A percentile compares a stretch with the other conserved stretches of the same genome.
Evolutionary conservation across 129 eudicot species (phyloP).

Genomic region (Apium graveolens): DNA sequence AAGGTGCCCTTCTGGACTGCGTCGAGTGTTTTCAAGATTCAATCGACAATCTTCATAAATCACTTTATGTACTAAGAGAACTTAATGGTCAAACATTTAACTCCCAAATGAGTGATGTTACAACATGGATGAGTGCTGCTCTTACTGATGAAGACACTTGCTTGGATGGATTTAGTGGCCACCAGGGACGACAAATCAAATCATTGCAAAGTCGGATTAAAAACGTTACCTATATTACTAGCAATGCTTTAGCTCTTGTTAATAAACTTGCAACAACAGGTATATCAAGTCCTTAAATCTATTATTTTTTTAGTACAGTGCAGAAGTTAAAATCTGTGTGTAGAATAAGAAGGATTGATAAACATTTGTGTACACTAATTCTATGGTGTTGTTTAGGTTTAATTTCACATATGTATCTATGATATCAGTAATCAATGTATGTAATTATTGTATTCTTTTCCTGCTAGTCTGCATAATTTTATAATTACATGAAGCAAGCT

Average conservation of each 20-base stretch:
- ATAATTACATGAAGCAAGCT: too few relatives aligned
- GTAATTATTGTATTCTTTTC: background rate
- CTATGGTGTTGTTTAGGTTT: background rate
- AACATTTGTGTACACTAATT: background rate
- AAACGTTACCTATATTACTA: slow-evolving; percentile 49
- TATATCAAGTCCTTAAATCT: slow-evolving; percentile 8
- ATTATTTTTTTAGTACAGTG: background rate
- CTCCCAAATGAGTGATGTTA: slow-evolving; percentile 54
- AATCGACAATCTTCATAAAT: slow-evolving; percentile 52
- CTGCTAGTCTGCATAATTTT: background rate
- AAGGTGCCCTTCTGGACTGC: slow-evolving; percentile 54
- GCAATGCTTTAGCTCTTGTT: slow-evolving; percentile 87
- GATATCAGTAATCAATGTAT: background rate
- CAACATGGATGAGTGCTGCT: slow-evolving; percentile 87
- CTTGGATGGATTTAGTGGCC: slow-evolving; percentile 65
- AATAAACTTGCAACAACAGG: slow-evolving; percentile 75
- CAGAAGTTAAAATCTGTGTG: background rate
- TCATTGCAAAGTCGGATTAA: slow-evolving; percentile 32
- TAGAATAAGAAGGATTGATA: background rate
- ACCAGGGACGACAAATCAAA: slow-evolving; percentile 24
- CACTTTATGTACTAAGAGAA: slow-evolving; percentile 57
- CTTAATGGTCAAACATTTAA: slow-evolving; percentile 33
- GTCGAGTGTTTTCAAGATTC: slow-evolving; percentile 54
- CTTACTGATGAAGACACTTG: slow-evolving; percentile 86
- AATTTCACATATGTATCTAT: background rate